These are phyloP conservation scores for Stramenopiles sp. DNA, from an alignment of 352 stramenopile species.

Conservation along the genomic window DNA sequence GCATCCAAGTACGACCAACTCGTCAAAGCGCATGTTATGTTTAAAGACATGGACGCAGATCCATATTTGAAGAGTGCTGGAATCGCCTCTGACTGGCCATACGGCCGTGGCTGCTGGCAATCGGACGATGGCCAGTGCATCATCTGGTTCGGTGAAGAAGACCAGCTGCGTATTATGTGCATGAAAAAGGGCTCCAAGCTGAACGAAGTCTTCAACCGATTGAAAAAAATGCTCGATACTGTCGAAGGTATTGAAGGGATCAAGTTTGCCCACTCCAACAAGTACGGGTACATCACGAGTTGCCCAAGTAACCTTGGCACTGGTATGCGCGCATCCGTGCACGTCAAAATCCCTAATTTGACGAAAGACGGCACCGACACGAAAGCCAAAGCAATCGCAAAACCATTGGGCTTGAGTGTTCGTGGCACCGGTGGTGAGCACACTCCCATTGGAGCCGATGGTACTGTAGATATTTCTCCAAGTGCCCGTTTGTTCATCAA, in stretches of 20 bases:
- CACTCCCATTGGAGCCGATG: slow-evolving; percentile 48
- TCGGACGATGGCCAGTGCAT: slow-evolving; percentile 29
- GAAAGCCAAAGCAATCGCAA: slow-evolving; percentile 46
- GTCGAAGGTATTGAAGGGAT: slow-evolving; percentile 45
- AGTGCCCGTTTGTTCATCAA: slow-evolving; percentile 60
- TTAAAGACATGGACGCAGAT: slow-evolving; percentile 34
- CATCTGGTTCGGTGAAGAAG: slow-evolving; percentile 28
- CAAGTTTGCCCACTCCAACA: slow-evolving; percentile 46
- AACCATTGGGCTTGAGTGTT: slow-evolving; percentile 46
- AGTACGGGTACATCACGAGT: slow-evolving; percentile 55
- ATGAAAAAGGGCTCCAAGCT: slow-evolving; percentile 32
- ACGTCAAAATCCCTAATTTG: slow-evolving; percentile 63
- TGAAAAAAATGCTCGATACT: slow-evolving; percentile 29
- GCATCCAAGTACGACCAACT: slow-evolving; percentile 32
- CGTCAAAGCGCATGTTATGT: slow-evolving; percentile 32
- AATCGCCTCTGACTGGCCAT: slow-evolving; percentile 30
- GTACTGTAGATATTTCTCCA: slow-evolving; percentile 61
- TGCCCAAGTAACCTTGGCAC: slow-evolving; percentile 69
- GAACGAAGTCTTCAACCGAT: slow-evolving; percentile 30
- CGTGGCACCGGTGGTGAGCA: slow-evolving; percentile 52
- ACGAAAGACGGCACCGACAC: slow-evolving; percentile 45
- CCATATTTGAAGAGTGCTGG: slow-evolving; percentile 32
- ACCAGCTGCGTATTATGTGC: slow-evolving; percentile 35
- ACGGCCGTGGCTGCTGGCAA: slow-evolving; percentile 32
- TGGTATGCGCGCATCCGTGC: slow-evolving; percentile 54